Conservation (phyloP, 2,329 filamentous ascomycete species). For the Cytospora piceae region DNA sequence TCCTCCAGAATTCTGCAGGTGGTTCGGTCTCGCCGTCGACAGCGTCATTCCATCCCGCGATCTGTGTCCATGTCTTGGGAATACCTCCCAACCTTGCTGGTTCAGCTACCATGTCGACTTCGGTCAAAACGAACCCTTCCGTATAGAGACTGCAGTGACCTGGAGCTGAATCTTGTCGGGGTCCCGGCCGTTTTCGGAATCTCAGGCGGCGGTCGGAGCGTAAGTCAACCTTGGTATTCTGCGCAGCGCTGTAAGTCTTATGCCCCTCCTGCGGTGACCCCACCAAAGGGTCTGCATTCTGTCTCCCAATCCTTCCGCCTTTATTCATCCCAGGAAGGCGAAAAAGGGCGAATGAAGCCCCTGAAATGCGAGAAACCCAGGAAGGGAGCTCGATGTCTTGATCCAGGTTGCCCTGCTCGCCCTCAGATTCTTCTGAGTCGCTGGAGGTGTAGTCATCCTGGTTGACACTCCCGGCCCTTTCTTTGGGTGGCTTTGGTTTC, state of each 20-base stretch:
- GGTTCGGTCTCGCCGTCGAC: slow-evolving; percentile 27
- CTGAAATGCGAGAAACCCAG: slow-evolving; percentile 36
- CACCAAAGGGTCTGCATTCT: slow-evolving; percentile 43
- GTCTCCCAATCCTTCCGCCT: slow-evolving; percentile 36
- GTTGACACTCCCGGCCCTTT: neutral
- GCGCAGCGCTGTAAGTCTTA: slow-evolving; percentile 39
- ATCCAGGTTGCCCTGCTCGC: neutral
- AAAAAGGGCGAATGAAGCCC: slow-evolving; percentile 36
- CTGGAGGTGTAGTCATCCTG: neutral
- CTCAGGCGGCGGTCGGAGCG: slow-evolving; percentile 29
- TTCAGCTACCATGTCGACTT: slow-evolving; percentile 28
- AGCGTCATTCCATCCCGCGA: slow-evolving; percentile 26
- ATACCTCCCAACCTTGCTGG: neutral
- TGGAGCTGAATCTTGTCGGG: neutral
- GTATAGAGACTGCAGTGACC: slow-evolving; percentile 40
- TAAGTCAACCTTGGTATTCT: slow-evolving; percentile 29
- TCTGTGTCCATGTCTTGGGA: slow-evolving; percentile 9
- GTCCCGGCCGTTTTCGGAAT: slow-evolving; percentile 34
- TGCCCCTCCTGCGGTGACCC: slow-evolving; percentile 35
- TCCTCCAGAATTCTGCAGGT: slow-evolving; percentile 36
- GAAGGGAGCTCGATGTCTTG: slow-evolving; percentile 34
- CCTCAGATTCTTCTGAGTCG: neutral
- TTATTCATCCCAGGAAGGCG: slow-evolving; percentile 32
- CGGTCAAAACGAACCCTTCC: slow-evolving; percentile 39
- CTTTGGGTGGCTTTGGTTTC: neutral